A percentile compares a stretch with the other conserved stretches of the same genome.
phyloP scores from a whole-genome alignment of 495 filamentous ascomycete genomes.

The Hypoxylon fragiforme region DNA sequence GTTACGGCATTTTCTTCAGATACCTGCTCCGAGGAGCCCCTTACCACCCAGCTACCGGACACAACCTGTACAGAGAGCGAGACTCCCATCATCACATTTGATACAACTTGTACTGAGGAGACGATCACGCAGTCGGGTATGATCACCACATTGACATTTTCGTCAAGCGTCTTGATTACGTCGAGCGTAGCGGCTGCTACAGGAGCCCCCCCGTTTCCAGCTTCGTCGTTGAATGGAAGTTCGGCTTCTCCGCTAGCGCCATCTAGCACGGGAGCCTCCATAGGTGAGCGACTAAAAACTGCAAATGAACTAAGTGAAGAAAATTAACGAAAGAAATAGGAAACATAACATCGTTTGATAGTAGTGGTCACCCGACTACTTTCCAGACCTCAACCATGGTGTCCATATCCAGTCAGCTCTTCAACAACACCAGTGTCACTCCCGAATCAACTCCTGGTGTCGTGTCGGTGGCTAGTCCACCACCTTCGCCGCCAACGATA shows the following conservation, averaged over 20 bases:
- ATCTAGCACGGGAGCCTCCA: constrained; percentile 1
- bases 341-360: constrained; percentile 8
- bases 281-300: constrained; percentile 1
- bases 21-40: constrained; percentile 25
- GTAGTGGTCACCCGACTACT: constrained; percentile 25
- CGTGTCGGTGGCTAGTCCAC: constrained; percentile 3
- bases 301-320: not conserved
- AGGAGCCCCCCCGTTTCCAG: not conserved
- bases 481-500: not conserved
- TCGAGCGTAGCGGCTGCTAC: constrained; percentile 8
- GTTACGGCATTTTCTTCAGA: constrained; percentile 10
- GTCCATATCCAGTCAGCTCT: constrained; percentile 7
- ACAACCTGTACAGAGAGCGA: constrained; percentile 37
- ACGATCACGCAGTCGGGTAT: constrained; percentile 26
- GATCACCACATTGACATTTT: constrained; percentile 18
- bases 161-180: constrained; percentile 5
- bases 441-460: not conserved
- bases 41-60: constrained; percentile 25
- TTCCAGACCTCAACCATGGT: constrained; percentile 34
- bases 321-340: constrained; percentile 9
- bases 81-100: constrained; percentile 8
- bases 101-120: constrained; percentile 36
- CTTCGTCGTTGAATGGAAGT: constrained; percentile 14
- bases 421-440: constrained; percentile 16
- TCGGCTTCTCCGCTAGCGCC: not conserved